Base-by-base conservation (phyloP, 768 basidiomycete species). In the Russula sp. region DNA sequence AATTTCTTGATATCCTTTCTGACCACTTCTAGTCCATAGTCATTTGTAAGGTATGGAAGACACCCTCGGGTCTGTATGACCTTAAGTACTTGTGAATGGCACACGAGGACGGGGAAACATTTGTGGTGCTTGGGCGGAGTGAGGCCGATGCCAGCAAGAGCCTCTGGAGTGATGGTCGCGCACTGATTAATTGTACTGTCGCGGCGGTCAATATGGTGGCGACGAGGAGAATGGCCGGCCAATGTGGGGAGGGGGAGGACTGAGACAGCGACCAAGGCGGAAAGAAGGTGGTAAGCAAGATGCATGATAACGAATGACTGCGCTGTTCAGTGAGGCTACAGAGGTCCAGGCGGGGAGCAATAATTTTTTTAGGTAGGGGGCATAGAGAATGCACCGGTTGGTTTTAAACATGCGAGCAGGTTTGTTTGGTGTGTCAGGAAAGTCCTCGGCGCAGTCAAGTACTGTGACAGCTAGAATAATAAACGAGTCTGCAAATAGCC, bases 81-180 rank as follows among this genome's bases (percentile, higher is more conserved):
- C 58, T 25, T 5, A 69, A 58, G 2, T n/a, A 71, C 51, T 0
- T 69, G 53, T 8, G 77, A 75, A 29, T 77, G 67, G 64, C 78
- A 79, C 9, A 79, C 65, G 65, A 77, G 78, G 20, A 76, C 68
- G 45, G 73, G 60, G 50, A 73, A 39, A 32, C 39, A 51, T 49
- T 54, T 58, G 45, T 45, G 20, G 43, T 68, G 51, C 13, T 46
- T 9, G 25, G 65, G 61, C 14, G 64, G 49, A 16, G 13, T 47
- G 38, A 66, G 57, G 42, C 16, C 22, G 22, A 43, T 38, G 45
- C 43, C 43, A 38, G 62, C 25, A 32, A 67, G 36, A 29, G 42
- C 41, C 51, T 35, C 13, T 14, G 56, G 34, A 49, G 69, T 68
- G 49, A 72, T 46, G 47, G 58, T 56, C 14, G 61, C 66, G 52